Evolutionary conservation across 140 eudicot species (phyloP).

Genomic region (Oenanthe javanica): DNA sequence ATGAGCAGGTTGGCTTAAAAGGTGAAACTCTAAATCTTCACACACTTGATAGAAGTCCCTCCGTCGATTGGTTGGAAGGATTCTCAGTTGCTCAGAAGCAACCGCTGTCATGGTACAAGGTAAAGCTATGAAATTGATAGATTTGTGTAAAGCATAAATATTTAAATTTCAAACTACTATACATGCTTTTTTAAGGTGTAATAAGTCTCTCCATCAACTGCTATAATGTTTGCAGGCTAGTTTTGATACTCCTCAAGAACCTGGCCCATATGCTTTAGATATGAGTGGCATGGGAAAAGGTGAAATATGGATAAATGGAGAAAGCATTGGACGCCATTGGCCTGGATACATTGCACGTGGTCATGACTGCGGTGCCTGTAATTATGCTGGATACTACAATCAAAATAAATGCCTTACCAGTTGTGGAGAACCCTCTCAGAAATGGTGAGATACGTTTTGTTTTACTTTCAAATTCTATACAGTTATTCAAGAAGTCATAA

Average conservation of each 20-base stretch:
- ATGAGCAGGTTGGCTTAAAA: conserved; percentile 62
- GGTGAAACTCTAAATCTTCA: conserved; percentile 66
- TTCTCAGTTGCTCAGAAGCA: conserved; percentile 62
- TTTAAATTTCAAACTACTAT: neutral
- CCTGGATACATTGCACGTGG: conserved; percentile 48
- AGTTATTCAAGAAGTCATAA: neutral
- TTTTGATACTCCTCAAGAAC: conserved; percentile 53
- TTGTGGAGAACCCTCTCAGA: conserved; percentile 75
- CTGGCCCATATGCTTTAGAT: conserved; percentile 67
- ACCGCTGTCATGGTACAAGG: conserved; percentile 96
- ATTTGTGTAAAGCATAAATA: neutral
- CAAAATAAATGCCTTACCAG: conserved; percentile 55
- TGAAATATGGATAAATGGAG: conserved; percentile 56
- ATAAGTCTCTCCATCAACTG: neutral
- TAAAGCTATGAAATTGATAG: conserved; percentile 9
- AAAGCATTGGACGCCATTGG: conserved; percentile 65
- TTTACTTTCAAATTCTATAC: neutral
- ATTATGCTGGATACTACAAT: conserved; percentile 45
- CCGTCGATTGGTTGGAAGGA: conserved; percentile 70
- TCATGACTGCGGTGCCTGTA: conserved; percentile 47
- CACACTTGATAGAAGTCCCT: conserved; percentile 55
- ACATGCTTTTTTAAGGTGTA: neutral
- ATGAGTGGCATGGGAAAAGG: conserved; percentile 76
- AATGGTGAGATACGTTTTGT: conserved; percentile 34
- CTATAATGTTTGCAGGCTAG: conserved; percentile 32